These are phyloP conservation scores for Wickerhamiella parazyma DNA, from an alignment of 805 yeast genomes.

Conservation along the genomic window DNA sequence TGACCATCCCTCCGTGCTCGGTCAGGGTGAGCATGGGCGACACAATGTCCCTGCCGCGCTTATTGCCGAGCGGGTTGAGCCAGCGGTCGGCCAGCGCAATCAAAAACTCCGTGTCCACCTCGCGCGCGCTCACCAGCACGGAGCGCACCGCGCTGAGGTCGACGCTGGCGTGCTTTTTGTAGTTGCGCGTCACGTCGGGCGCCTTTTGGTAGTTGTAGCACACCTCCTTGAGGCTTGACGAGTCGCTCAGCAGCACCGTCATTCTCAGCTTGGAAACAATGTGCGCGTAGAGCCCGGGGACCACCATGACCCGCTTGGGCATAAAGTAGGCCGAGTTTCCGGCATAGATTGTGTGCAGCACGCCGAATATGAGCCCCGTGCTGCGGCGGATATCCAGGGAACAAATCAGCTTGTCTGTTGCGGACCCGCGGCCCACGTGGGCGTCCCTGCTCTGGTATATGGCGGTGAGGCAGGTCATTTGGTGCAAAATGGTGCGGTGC, in stretches of 20 bases:
- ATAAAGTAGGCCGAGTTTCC: slow-evolving; percentile 77
- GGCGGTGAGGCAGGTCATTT: slow-evolving; percentile 62
- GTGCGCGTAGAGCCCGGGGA: slow-evolving; percentile 79
- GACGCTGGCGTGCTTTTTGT: slow-evolving; percentile 56
- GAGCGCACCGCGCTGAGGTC: slow-evolving; percentile 71
- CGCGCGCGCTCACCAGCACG: slow-evolving; percentile 78
- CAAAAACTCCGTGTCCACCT: slow-evolving; percentile 86
- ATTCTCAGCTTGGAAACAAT: slow-evolving; percentile 58
- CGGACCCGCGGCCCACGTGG: slow-evolving; percentile 28
- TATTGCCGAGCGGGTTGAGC: slow-evolving; percentile 81
- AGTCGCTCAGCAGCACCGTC: slow-evolving; percentile 68
- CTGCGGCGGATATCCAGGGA: slow-evolving; percentile 63
- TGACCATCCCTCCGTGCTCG: slow-evolving; percentile 94
- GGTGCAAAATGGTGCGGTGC: slow-evolving; percentile 77
- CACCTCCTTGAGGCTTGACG: slow-evolving; percentile 75
- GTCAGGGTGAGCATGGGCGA: slow-evolving; percentile 80
- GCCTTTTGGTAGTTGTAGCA: slow-evolving; percentile 84
- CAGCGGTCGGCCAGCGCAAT: slow-evolving; percentile 81
- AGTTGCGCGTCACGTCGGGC: slow-evolving; percentile 74
- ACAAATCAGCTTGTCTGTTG: slow-evolving; percentile 37
- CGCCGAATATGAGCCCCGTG: slow-evolving; percentile 73
- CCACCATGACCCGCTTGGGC: slow-evolving; percentile 56
- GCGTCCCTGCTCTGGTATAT: slow-evolving; percentile 38
- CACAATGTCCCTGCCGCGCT: slow-evolving; percentile 56
- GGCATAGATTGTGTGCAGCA: slow-evolving; percentile 64